Conservation (phyloP, 768 basidiomycete genomes). For the Gautieria morchelliformis region DNA sequence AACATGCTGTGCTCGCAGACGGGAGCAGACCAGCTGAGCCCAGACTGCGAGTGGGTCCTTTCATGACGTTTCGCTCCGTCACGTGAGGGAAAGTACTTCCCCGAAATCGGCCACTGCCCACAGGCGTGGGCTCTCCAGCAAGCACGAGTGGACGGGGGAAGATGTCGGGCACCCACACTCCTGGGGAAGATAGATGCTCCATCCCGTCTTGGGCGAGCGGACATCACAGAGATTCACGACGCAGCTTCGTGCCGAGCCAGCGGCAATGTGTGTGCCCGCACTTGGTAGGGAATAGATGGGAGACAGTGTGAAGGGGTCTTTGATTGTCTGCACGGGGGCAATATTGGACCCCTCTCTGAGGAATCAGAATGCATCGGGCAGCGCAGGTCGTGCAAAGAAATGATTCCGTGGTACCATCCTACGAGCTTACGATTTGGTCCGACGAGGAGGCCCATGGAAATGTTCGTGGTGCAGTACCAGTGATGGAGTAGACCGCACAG, state of each 20-base stretch:
- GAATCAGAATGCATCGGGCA: conserved; percentile 25
- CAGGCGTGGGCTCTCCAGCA: conserved; percentile 68
- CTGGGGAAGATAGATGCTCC: no score
- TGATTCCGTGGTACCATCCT: conserved; percentile 75
- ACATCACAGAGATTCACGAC: conserved; percentile 80
- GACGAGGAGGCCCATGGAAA: conserved; percentile 58
- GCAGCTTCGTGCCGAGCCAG: no score
- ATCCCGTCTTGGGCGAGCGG: no score
- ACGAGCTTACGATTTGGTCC: conserved; percentile 62
- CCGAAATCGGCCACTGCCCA: conserved; percentile 81
- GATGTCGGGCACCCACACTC: no score
- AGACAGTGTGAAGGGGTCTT: conserved; percentile 55
- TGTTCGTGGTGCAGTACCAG: conserved; percentile 38
- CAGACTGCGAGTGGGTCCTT: neutral
- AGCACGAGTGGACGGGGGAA: conserved; percentile 67
- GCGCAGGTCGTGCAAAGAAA: conserved; percentile 70
- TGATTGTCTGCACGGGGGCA: conserved; percentile 52
- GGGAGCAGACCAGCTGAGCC: neutral
- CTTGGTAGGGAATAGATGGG: conserved; percentile 68
- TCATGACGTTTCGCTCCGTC: neutral
- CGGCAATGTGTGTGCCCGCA: conserved; percentile 67
- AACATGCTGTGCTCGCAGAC: conserved; percentile 4
- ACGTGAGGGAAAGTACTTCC: conserved; percentile 52
- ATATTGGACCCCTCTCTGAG: conserved; percentile 22
- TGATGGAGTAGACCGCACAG: conserved; percentile 68